A percentile compares a stretch with the other conserved stretches of the same genome.
These are phyloP conservation scores for Penicillium sp. DNA, from an alignment of 2,329 filamentous ascomycete species.

Conservation along the genomic window DNA sequence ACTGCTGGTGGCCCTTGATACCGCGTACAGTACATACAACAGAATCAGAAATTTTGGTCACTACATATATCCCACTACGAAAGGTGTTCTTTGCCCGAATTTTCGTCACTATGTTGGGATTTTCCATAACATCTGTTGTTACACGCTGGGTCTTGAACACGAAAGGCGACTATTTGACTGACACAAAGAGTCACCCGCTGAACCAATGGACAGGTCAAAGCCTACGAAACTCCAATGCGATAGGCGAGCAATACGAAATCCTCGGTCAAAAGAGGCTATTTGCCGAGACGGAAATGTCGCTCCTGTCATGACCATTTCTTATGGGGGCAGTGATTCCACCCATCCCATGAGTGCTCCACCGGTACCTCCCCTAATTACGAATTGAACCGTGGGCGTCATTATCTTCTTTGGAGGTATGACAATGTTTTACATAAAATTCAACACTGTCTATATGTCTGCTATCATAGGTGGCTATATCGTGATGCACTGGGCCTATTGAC, in stretches of 20 bases:
- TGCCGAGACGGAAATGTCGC: constrained; percentile 26
- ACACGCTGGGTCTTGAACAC: constrained; percentile 59
- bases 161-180: constrained; percentile 56
- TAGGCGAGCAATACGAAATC: constrained; percentile 60
- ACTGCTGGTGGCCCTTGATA: constrained; percentile 64
- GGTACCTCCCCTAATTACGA: constrained; percentile 52
- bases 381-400: constrained; percentile 59
- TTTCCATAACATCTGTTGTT: constrained; percentile 61
- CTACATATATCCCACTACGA: constrained; percentile 60
- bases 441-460: constrained; percentile 56
- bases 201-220: constrained; percentile 62
- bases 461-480: constrained; percentile 61
- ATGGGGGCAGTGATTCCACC: constrained; percentile 31
- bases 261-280: constrained; percentile 43
- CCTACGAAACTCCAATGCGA: constrained; percentile 52
- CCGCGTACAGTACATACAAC: constrained; percentile 56
- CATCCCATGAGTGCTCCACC: constrained; percentile 52
- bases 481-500: constrained; percentile 59
- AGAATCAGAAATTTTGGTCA: constrained; percentile 65
- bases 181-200: constrained; percentile 52
- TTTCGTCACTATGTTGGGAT: constrained; percentile 57
- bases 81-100: constrained; percentile 61
- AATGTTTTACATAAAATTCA: constrained; percentile 61
- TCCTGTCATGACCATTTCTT: constrained; percentile 34
- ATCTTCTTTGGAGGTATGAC: constrained; percentile 59